Conservation (phyloP, 2,329 filamentous ascomycete species). For the Fusarium napiforme region DNA sequence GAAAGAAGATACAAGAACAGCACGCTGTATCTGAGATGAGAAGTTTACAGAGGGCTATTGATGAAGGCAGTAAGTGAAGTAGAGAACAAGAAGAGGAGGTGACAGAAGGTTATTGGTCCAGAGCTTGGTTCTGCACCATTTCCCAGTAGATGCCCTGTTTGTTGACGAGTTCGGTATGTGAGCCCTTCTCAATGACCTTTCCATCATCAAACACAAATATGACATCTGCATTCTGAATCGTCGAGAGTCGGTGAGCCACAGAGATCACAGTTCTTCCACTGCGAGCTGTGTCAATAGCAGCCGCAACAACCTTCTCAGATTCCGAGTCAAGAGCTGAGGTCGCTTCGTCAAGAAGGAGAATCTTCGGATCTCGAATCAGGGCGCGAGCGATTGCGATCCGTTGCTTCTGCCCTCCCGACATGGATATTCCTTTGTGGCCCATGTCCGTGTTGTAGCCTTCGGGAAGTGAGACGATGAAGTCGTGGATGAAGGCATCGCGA, state of each 20-base stretch:
- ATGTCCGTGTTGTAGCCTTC: constrained; percentile 75
- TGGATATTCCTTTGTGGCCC: constrained; percentile 72
- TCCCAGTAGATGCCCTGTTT: constrained; percentile 36
- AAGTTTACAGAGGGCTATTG: not conserved
- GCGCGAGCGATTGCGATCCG: constrained; percentile 76
- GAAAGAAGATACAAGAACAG: not conserved
- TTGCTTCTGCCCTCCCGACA: constrained; percentile 78
- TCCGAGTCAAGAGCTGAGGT: constrained; percentile 73
- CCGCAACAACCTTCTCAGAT: constrained; percentile 69
- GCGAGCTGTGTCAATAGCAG: constrained; percentile 72
- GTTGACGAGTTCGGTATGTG: constrained; percentile 45
- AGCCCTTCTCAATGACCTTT: constrained; percentile 54
- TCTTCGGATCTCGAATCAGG: constrained; percentile 69
- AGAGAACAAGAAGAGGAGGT: too few species aligned
- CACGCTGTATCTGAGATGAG: not conserved
- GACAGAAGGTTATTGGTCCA: constrained; percentile 4
- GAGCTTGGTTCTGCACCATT: constrained; percentile 40
- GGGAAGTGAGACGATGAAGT: constrained; percentile 75
- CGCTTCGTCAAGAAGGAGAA: constrained; percentile 78
- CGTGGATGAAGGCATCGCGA: constrained; percentile 73
- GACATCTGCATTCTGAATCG: constrained; percentile 55
- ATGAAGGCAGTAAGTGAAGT: fast-evolving
- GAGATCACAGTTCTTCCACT: constrained; percentile 74
- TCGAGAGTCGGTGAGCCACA: constrained; percentile 67
- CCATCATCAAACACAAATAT: constrained; percentile 59